phyloP scores from a whole-genome alignment of 2,329 filamentous ascomycete species.

The Ascochyta fabae region DNA sequence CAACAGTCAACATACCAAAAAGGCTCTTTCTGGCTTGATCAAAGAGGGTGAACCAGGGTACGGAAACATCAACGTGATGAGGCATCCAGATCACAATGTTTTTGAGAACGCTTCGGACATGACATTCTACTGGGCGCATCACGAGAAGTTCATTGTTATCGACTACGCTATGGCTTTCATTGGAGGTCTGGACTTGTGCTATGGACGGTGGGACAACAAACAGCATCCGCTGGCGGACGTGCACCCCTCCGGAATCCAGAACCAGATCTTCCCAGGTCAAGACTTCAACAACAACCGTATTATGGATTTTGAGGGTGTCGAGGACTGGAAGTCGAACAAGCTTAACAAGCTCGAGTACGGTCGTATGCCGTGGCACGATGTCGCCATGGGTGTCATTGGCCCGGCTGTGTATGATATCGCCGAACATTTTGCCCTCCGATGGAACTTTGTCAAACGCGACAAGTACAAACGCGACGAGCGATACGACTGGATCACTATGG shows the following conservation, averaged over 20 bases:
- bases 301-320: conserved; percentile 90
- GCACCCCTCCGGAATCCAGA: conserved; percentile 79
- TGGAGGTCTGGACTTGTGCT: conserved; percentile 92
- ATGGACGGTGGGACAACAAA: conserved; percentile 89
- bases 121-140: conserved; percentile 98
- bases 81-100: conserved; percentile 94
- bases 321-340: conserved; percentile 93
- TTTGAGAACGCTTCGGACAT: conserved; percentile 93
- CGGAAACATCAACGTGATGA: conserved; percentile 87
- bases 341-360: conserved; percentile 89
- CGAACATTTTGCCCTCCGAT: conserved; percentile 91
- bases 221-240: conserved; percentile 87
- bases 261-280: conserved; percentile 92
- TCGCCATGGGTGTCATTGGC: conserved; percentile 88
- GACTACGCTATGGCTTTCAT: conserved; percentile 93
- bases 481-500: conserved; percentile 84
- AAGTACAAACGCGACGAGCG: conserved; percentile 90
- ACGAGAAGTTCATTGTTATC: conserved; percentile 96
- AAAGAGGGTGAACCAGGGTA: conserved; percentile 81
- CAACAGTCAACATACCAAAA: conserved; percentile 92
- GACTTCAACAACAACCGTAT: conserved; percentile 98
- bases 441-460: conserved; percentile 97
- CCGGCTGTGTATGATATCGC: conserved; percentile 92
- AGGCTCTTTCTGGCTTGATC: conserved; percentile 80
- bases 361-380: conserved; percentile 98